phyloP scores from a whole-genome alignment of 805 yeast genomes.

The Clavispora phyllophila region DNA sequence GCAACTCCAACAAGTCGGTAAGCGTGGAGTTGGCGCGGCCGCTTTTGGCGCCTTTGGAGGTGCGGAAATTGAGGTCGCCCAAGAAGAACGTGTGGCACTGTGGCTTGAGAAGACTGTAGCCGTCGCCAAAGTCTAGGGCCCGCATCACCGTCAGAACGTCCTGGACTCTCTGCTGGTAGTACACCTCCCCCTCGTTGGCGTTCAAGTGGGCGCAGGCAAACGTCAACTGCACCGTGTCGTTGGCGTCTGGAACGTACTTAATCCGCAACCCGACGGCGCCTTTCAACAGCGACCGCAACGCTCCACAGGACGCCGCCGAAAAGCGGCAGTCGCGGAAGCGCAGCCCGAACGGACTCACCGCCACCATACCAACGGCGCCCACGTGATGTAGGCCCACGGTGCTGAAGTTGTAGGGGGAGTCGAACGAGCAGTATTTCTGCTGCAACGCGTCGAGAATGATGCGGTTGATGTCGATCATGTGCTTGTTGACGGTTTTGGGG shows the following conservation, averaged over 20 bases:
- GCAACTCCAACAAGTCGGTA: slow-evolving; percentile 20
- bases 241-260: slow-evolving; percentile 18
- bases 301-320: slow-evolving; percentile 50
- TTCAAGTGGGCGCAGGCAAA: slow-evolving; percentile 68
- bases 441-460: slow-evolving; percentile 30
- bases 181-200: slow-evolving; percentile 66
- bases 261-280: slow-evolving; percentile 68
- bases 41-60: slow-evolving; percentile 23
- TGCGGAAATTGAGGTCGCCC: slow-evolving; percentile 86
- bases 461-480: slow-evolving; percentile 33
- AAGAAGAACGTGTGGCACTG: slow-evolving; percentile 58
- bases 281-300: slow-evolving; percentile 58
- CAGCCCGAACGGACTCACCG: slow-evolving; percentile 42
- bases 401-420: slow-evolving; percentile 29
- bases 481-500: slow-evolving; percentile 28
- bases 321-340: slow-evolving; percentile 21
- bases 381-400: slow-evolving; percentile 39
- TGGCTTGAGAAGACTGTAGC: slow-evolving; percentile 48
- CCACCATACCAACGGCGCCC: slow-evolving; percentile 56
- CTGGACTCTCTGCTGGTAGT: slow-evolving; percentile 45
- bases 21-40: slow-evolving; percentile 4
- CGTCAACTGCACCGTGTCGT: slow-evolving; percentile 39
- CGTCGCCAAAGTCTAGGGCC: slow-evolving; percentile 55
- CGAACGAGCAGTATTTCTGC: slow-evolving; percentile 23
- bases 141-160: slow-evolving; percentile 48